Evolutionary conservation across 2,329 filamentous ascomycete genomes (phyloP).

Genomic region (Rachicladosporium sp.): DNA sequence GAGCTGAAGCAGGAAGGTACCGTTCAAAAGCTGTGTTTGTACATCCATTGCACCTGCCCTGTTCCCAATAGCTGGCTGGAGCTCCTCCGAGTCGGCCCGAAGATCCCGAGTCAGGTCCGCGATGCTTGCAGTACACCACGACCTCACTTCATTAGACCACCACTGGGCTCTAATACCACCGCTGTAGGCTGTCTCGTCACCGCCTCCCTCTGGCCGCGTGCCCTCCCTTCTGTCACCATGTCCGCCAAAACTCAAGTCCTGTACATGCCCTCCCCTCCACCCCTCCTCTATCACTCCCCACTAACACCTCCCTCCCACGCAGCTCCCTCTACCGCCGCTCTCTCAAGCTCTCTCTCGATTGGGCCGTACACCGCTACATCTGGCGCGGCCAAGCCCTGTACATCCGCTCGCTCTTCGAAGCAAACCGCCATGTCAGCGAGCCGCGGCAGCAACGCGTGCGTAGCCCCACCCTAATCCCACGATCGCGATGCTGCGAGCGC

Average conservation of each 20-base stretch:
- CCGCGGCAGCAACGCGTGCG: conserved; percentile 74
- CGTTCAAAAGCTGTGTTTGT: conserved; percentile 4
- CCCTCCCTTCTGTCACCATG: too few relatives aligned
- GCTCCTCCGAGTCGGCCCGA: conserved; percentile 5
- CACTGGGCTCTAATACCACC: too few relatives aligned
- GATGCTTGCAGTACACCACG: neutral
- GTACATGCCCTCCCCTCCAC: neutral
- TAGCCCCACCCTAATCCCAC: neutral
- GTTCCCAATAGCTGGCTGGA: neutral
- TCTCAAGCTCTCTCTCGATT: too few relatives aligned
- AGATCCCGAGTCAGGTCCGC: conserved; percentile 1
- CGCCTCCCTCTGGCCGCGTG: too few relatives aligned
- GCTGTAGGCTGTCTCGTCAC: too few relatives aligned
- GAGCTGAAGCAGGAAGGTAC: conserved; percentile 3
- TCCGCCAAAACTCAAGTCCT: conserved; percentile 6
- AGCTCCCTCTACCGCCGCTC: conserved; percentile 78
- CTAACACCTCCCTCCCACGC: conserved; percentile 18
- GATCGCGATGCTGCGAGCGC: too few relatives aligned
- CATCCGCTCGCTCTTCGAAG: conserved; percentile 88
- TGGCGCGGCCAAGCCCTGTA: conserved; percentile 96
- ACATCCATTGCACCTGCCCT: neutral
- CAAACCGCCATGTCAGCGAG: conserved; percentile 74
- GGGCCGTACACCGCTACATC: too few relatives aligned
- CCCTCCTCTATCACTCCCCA: conserved; percentile 1
- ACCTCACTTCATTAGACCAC: too few relatives aligned